Evolutionary conservation across 257 asterid species (phyloP).

Genomic region (Anisodus tanguticus): DNA sequence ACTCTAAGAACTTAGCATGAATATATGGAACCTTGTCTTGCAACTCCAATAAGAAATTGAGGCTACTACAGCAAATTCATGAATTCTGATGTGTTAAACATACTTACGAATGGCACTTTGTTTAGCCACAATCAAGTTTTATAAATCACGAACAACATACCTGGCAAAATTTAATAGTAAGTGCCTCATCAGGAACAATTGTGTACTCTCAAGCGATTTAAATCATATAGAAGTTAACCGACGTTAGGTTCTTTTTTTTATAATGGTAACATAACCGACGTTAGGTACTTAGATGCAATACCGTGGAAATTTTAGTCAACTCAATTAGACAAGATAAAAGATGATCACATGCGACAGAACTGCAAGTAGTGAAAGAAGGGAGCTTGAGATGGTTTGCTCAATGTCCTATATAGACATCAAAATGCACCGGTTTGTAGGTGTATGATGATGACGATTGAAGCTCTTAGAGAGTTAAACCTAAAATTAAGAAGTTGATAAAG

Average conservation of each 20-base stretch:
- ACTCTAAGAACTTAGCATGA: background rate
- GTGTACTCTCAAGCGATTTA: background rate
- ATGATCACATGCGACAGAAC: background rate
- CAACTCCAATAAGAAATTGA: conserved; percentile 24
- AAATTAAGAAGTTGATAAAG: background rate
- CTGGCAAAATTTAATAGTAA: background rate
- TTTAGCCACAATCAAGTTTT: conserved; percentile 18
- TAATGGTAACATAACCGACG: background rate
- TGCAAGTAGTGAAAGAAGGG: conserved; percentile 19
- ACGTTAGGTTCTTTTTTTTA: background rate
- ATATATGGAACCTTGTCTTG: conserved; percentile 13
- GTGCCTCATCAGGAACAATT: background rate
- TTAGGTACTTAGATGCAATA: background rate
- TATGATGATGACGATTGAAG: background rate
- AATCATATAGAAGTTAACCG: background rate
- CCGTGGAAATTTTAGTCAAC: background rate
- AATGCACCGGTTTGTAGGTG: conserved; percentile 6
- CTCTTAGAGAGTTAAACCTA: background rate
- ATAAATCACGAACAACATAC: background rate
- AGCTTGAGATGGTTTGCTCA: background rate
- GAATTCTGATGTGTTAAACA: background rate
- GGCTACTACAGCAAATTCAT: conserved; percentile 14
- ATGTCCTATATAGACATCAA: background rate
- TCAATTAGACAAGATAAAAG: conserved; percentile 1
- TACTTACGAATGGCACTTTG: background rate